A percentile compares a stretch with the other conserved stretches of the same genome.
Evolutionary conservation across 768 basidiomycete genomes (phyloP).

Genomic region (Phaeotremella skinneri): DNA sequence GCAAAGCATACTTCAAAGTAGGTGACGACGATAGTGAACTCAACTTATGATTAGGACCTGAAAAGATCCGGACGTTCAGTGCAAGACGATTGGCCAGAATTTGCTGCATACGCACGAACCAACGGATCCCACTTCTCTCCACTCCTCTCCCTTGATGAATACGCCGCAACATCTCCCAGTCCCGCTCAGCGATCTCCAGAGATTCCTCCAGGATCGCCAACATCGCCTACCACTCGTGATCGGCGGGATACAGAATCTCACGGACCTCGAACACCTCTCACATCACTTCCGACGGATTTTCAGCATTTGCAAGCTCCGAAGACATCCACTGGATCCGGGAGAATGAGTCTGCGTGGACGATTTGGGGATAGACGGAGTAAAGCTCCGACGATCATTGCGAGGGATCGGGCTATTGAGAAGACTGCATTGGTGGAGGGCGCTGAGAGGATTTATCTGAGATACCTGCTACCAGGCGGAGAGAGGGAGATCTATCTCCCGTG

Average conservation of each 20-base stretch:
- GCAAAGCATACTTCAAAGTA: conserved; percentile 92
- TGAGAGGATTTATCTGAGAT: conserved; percentile 92
- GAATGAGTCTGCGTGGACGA: conserved; percentile 19
- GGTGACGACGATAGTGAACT: background rate
- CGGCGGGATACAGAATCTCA: conserved; percentile 47
- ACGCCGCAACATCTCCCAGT: background rate
- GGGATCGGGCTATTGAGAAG: conserved; percentile 84
- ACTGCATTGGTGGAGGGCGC: conserved; percentile 86
- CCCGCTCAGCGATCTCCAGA: background rate
- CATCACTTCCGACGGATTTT: conserved; percentile 7
- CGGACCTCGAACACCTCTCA: conserved; percentile 22
- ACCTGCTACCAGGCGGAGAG: conserved; percentile 83
- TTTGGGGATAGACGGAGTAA: conserved; percentile 17
- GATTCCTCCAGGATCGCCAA: background rate
- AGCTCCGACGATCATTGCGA: conserved; percentile 90
- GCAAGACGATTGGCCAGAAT: conserved; percentile 97
- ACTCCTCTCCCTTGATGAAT: conserved; percentile 61
- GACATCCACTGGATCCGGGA: conserved; percentile 4
- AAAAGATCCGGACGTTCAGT: conserved; percentile 89
- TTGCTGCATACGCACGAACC: conserved; percentile 87
- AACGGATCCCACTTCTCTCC: conserved; percentile 91
- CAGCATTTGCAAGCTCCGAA: conserved; percentile 4
- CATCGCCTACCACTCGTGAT: conserved; percentile 16
- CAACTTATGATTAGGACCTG: conserved; percentile 61
- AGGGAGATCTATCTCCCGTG: conserved; percentile 95